phyloP scores from a whole-genome alignment of 371 early-diverging fungal species.

The Entomophthora muscae region DNA sequence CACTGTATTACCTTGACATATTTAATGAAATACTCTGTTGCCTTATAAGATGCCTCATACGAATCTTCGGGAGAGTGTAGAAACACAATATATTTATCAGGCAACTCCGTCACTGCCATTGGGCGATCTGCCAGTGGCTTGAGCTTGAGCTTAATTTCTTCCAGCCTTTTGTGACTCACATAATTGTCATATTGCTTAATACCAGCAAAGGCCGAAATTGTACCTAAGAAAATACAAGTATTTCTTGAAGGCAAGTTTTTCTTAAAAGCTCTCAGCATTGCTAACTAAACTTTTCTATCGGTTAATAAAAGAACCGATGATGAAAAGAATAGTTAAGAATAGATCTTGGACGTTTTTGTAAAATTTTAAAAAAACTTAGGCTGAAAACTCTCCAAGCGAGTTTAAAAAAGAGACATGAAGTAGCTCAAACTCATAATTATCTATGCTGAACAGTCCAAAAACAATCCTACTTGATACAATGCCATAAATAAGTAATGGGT shows the following conservation, averaged over 20 bases:
- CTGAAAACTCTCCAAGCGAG: too few relatives aligned
- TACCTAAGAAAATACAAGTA: neutral
- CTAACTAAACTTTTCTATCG: too few relatives aligned
- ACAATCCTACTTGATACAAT: too few relatives aligned
- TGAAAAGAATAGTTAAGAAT: too few relatives aligned
- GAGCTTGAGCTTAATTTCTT: neutral
- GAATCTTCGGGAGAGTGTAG: neutral
- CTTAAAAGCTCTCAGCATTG: neutral
- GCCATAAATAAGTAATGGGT: too few relatives aligned
- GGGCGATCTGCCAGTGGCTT: neutral
- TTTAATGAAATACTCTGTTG: neutral
- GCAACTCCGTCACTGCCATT: neutral
- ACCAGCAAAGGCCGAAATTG: neutral
- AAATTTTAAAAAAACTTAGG: too few relatives aligned
- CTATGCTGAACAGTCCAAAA: too few relatives aligned
- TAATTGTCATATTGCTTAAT: neutral
- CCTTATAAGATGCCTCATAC: neutral
- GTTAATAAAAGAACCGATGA: too few relatives aligned
- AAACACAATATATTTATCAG: neutral
- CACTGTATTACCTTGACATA: neutral
- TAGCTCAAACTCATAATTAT: too few relatives aligned
- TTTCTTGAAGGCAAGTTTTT: neutral
- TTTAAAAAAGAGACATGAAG: too few relatives aligned
- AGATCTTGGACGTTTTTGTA: too few relatives aligned
- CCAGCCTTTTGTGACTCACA: neutral